These are phyloP conservation scores for Fusarium heterosporum DNA, from an alignment of 2,329 filamentous ascomycete genomes.

Conservation along the genomic window DNA sequence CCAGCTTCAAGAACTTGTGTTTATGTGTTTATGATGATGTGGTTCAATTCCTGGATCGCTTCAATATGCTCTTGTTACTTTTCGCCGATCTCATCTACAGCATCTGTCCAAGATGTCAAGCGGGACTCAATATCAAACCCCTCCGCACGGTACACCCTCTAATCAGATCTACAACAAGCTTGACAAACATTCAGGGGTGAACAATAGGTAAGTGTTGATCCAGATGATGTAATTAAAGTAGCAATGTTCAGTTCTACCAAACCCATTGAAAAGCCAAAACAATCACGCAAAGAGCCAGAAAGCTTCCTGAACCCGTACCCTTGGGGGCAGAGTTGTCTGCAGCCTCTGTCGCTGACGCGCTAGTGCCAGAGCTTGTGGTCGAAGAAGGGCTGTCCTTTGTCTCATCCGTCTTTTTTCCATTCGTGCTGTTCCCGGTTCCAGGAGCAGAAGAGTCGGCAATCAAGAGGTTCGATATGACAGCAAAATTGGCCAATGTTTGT, in stretches of 20 bases:
- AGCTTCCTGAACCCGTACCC: neutral
- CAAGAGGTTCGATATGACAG: slow-evolving; percentile 15
- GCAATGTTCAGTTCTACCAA: neutral
- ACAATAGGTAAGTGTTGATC: neutral
- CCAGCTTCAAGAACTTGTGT: too few relatives aligned
- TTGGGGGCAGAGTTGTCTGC: neutral
- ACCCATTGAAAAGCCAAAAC: neutral
- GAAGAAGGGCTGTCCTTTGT: neutral
- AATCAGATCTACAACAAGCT: slow-evolving; percentile 13
- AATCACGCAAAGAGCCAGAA: neutral
- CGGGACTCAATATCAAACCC: slow-evolving; percentile 29
- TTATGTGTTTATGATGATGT: slow-evolving; percentile 40
- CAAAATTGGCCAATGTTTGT: slow-evolving; percentile 14
- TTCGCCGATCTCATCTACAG: slow-evolving; percentile 39
- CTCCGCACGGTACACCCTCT: slow-evolving; percentile 4
- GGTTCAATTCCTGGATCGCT: slow-evolving; percentile 42
- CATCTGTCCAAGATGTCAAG: slow-evolving; percentile 50
- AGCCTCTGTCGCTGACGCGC: neutral
- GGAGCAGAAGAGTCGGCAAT: slow-evolving; percentile 1
- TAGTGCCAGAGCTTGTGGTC: neutral
- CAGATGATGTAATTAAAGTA: neutral
- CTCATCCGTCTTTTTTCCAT: neutral
- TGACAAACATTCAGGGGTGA: slow-evolving; percentile 3
- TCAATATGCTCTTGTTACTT: slow-evolving; percentile 40
- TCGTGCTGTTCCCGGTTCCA: neutral